phyloP scores from a whole-genome alignment of 2,329 filamentous ascomycete genomes.

The Aspergillus caelatus region DNA sequence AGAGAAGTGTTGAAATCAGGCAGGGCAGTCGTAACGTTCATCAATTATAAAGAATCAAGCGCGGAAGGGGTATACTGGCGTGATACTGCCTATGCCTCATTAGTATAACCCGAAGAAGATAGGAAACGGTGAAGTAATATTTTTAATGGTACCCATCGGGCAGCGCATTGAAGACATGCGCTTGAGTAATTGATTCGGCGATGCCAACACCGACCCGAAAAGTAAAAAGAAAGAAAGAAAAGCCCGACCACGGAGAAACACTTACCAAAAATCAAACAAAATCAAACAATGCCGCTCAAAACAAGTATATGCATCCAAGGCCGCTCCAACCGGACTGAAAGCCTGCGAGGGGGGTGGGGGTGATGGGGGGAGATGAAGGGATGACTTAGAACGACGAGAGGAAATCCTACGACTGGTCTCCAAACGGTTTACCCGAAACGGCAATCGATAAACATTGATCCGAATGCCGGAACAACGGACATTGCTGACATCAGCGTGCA shows the following conservation, averaged over 20 bases:
- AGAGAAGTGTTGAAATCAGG: constrained; percentile 7
- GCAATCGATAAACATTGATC: constrained; percentile 45
- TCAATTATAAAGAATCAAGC: constrained; percentile 22
- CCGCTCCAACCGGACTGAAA: constrained; percentile 23
- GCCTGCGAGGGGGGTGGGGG: constrained; percentile 18
- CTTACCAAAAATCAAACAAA: constrained; percentile 24
- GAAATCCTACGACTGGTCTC: constrained; percentile 24
- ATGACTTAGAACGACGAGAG: constrained; percentile 25
- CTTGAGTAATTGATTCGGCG: neutral
- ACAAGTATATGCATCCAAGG: constrained; percentile 31
- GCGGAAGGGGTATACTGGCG: constrained; percentile 21
- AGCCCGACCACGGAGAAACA: neutral
- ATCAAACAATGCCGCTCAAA: constrained; percentile 29
- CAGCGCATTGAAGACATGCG: neutral
- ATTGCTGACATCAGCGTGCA: constrained; percentile 28
- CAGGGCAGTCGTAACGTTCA: constrained; percentile 23
- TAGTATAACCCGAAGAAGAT: constrained; percentile 5
- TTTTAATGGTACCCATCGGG: neutral
- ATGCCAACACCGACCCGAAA: neutral
- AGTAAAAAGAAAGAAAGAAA: neutral
- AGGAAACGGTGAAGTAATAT: neutral
- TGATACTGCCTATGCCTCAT: constrained; percentile 10
- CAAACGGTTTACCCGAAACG: constrained; percentile 33
- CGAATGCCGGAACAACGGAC: constrained; percentile 30
- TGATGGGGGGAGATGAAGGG: constrained; percentile 10